A percentile compares a stretch with the other conserved stretches of the same genome.
Evolutionary conservation across 352 stramenopile species (phyloP).

Genomic region (Pythium diclinum): DNA sequence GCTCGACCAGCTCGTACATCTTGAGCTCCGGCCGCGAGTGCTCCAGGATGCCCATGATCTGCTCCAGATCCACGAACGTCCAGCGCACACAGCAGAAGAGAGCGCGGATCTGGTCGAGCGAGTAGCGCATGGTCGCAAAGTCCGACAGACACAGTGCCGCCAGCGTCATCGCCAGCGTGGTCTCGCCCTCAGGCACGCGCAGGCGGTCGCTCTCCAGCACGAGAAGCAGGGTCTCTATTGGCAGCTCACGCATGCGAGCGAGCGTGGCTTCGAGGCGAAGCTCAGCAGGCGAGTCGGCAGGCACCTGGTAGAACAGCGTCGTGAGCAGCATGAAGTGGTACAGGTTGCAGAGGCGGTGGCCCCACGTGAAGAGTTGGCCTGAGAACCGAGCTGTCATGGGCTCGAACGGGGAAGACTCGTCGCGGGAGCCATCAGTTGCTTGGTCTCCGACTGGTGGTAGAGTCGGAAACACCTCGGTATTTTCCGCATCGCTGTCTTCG

Average conservation of each 20-base stretch:
- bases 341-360: conserved; percentile 55
- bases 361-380: conserved; percentile 49
- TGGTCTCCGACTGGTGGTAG: background rate
- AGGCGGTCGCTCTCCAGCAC: conserved; percentile 62
- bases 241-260: conserved; percentile 28
- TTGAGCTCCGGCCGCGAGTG: conserved; percentile 38
- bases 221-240: conserved; percentile 57
- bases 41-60: conserved; percentile 53
- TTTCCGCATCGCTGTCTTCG: background rate
- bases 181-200: conserved; percentile 52
- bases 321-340: conserved; percentile 65
- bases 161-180: conserved; percentile 40
- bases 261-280: conserved; percentile 7
- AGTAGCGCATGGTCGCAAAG: conserved; percentile 19
- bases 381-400: conserved; percentile 29
- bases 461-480: background rate
- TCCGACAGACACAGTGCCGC: conserved; percentile 34
- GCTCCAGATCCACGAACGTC: conserved; percentile 53
- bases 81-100: conserved; percentile 66
- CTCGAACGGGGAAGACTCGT: conserved; percentile 18
- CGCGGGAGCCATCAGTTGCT: background rate
- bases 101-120: conserved; percentile 38
- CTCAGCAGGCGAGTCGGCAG: conserved; percentile 20
- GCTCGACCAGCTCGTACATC: conserved; percentile 60
- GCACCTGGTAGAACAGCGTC: conserved; percentile 60